Evolutionary conservation across 331 rosid species (phyloP).

Genomic region (Telfairia occidentalis): DNA sequence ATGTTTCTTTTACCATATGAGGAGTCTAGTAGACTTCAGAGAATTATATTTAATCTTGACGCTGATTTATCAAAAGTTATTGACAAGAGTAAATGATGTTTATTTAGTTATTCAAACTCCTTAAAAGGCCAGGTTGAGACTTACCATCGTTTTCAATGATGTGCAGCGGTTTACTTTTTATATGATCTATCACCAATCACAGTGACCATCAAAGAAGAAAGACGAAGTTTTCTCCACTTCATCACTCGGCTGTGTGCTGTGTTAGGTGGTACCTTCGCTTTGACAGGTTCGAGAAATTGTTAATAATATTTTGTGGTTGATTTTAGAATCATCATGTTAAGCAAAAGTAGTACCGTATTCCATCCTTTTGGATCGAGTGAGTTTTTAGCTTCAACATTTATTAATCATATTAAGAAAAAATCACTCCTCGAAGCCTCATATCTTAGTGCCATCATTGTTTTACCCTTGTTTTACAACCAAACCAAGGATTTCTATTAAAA

Average conservation of each 20-base stretch:
- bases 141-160: slow-evolving; percentile 15
- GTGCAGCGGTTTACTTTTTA: slow-evolving; percentile 92
- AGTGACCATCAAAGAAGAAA: slow-evolving; percentile 92
- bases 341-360: too few relatives aligned
- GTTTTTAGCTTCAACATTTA: not conserved
- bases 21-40: not conserved
- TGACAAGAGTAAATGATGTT: not conserved
- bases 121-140: slow-evolving; percentile 12
- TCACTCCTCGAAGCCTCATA: not conserved
- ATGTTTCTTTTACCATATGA: not conserved
- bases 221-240: slow-evolving; percentile 94
- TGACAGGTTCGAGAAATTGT: slow-evolving; percentile 49
- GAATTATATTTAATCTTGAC: not conserved
- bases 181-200: slow-evolving; percentile 97
- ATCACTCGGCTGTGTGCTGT: slow-evolving; percentile 93
- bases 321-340: slow-evolving; percentile 3
- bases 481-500: not conserved
- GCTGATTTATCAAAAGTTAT: not conserved
- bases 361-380: not conserved
- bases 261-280: slow-evolving; percentile 92
- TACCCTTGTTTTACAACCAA: not conserved
- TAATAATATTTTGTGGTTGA: not conserved
- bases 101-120: not conserved
- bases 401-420: not conserved
- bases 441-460: not conserved